Percentiles rank a stretch among this genome's conserved stretches.
Conservation (phyloP, 108 stramenopile genomes). For the Discostella pseudostelligera region DNA sequence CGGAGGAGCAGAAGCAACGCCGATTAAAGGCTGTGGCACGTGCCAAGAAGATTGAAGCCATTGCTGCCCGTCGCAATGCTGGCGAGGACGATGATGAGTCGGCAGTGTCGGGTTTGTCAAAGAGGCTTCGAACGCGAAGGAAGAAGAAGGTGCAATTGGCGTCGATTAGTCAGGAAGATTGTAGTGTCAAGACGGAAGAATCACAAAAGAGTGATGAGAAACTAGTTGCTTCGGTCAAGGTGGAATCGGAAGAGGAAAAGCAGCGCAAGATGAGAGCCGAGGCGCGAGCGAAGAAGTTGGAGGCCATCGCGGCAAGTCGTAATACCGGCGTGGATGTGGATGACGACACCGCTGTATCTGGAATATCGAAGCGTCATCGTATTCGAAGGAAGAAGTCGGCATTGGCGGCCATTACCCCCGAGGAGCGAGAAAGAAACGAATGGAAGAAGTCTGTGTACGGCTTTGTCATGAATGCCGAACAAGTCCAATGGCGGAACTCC, state of each 20-base stretch:
- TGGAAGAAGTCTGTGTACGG: constrained; percentile 32
- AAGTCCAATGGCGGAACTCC: constrained; percentile 28
- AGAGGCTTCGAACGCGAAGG: constrained; percentile 16
- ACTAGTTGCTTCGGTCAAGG: constrained; percentile 8
- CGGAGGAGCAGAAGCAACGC: constrained; percentile 9
- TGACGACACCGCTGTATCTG: constrained; percentile 42
- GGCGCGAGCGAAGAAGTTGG: constrained; percentile 45
- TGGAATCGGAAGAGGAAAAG: constrained; percentile 42
- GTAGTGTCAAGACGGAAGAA: constrained; percentile 5
- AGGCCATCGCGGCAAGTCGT: constrained; percentile 38
- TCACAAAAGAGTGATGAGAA: constrained; percentile 8
- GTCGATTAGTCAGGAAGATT: constrained; percentile 4
- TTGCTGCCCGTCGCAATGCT: constrained; percentile 15
- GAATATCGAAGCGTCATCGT: constrained; percentile 44
- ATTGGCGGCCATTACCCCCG: constrained; percentile 37
- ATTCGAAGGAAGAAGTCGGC: constrained; percentile 49
- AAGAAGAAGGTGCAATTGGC: constrained; percentile 7
- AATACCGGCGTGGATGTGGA: constrained; percentile 27
- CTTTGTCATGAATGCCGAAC: constrained; percentile 39
- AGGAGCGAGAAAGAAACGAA: constrained; percentile 36
- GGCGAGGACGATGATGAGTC: constrained; percentile 12
- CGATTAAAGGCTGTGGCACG: constrained; percentile 5
- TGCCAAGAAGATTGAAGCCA: constrained; percentile 10
- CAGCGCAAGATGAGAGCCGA: constrained; percentile 33
- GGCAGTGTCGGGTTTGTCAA: constrained; percentile 3